Evolutionary conservation across 2,329 filamentous ascomycete species (phyloP).

Genomic region (Mariannaea elegans): DNA sequence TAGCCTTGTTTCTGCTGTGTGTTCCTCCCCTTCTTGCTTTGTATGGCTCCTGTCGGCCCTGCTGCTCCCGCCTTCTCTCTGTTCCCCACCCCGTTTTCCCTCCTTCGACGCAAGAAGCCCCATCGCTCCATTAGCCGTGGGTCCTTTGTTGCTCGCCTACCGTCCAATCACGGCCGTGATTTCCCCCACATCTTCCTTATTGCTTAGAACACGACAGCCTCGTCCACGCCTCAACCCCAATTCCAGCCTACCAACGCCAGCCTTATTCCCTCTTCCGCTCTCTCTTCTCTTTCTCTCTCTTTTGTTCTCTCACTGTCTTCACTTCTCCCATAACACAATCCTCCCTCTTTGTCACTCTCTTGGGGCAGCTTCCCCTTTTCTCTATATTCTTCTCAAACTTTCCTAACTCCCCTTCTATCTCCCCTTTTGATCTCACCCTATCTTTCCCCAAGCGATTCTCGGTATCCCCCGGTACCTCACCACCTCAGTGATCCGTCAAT

Average conservation of each 20-base stretch:
- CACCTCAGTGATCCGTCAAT: conserved; percentile 22
- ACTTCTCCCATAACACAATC: conserved; percentile 13
- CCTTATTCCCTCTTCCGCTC: conserved; percentile 40
- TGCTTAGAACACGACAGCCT: conserved; percentile 38
- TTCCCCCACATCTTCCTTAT: conserved; percentile 30
- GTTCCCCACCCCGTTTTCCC: conserved; percentile 19
- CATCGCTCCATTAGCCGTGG: conserved; percentile 19
- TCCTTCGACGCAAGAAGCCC: conserved; percentile 21
- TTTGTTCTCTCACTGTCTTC: conserved; percentile 7
- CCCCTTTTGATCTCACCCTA: conserved; percentile 20
- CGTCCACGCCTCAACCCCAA: conserved; percentile 39
- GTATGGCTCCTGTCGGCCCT: conserved; percentile 17
- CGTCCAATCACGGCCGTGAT: conserved; percentile 35
- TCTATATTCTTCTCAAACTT: conserved; percentile 19
- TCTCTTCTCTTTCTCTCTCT: conserved; percentile 20
- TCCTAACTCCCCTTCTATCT: conserved; percentile 20
- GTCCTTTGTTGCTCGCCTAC: conserved; percentile 34
- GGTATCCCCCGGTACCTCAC: conserved; percentile 17
- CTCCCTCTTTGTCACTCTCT: conserved; percentile 15
- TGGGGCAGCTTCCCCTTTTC: not conserved
- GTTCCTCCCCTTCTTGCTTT: conserved; percentile 16
- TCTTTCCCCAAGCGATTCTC: conserved; percentile 17
- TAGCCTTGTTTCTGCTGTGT: conserved; percentile 10
- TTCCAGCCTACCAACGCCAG: conserved; percentile 37
- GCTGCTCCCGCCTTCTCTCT: conserved; percentile 11